These are phyloP conservation scores for Lactarius hatsudake DNA, from an alignment of 768 basidiomycete species.

Conservation along the genomic window DNA sequence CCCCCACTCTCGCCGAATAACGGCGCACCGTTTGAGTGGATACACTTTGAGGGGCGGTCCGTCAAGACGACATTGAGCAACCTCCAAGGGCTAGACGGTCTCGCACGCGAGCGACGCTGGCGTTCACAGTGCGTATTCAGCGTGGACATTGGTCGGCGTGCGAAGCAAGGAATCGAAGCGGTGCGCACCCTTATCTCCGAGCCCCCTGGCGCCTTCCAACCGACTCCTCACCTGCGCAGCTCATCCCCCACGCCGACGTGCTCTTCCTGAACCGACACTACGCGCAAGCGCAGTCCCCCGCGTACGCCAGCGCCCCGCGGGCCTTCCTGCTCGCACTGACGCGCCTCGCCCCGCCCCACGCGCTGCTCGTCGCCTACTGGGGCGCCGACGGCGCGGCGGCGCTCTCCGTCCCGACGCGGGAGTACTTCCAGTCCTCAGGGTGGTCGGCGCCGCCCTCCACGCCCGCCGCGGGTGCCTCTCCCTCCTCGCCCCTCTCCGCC, in stretches of 20 bases:
- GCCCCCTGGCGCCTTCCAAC: neutral
- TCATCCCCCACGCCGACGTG: conserved; percentile 80
- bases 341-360: conserved; percentile 64
- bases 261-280: conserved; percentile 77
- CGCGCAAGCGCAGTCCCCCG: conserved; percentile 57
- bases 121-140: conserved; percentile 79
- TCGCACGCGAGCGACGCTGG: conserved; percentile 83
- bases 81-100: conserved; percentile 73
- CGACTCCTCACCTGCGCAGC: conserved; percentile 39
- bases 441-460: conserved; percentile 64
- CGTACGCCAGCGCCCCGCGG: conserved; percentile 64
- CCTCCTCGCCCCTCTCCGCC: conserved; percentile 23
- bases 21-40: conserved; percentile 76
- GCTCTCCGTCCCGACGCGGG: conserved; percentile 75
- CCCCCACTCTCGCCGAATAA: conserved; percentile 29
- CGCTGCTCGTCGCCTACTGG: conserved; percentile 80
- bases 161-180: conserved; percentile 75
- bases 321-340: conserved; percentile 74
- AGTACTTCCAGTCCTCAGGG: conserved; percentile 83
- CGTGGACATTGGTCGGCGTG: conserved; percentile 70
- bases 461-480: conserved; percentile 27
- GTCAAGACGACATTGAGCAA: conserved; percentile 79
- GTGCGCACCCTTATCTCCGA: conserved; percentile 42
- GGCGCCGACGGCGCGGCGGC: conserved; percentile 78
- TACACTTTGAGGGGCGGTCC: conserved; percentile 81